Percentiles rank a stretch among this genome's conserved stretches.
phyloP scores from a whole-genome alignment of 345 rosid genomes.

The Durio zibethinus region DNA sequence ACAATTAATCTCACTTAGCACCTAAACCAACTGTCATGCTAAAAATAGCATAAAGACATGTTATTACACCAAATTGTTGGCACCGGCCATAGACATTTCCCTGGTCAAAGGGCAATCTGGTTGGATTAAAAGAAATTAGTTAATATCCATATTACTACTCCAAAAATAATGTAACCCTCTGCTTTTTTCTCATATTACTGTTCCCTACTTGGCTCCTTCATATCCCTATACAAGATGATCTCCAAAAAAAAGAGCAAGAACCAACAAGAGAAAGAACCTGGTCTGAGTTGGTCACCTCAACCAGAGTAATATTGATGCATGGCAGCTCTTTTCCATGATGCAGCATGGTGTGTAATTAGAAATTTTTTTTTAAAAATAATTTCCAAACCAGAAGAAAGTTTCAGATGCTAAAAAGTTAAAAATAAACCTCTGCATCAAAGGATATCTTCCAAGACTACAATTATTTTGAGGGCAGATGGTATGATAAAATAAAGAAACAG shows the following conservation, averaged over 20 bases:
- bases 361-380: background rate
- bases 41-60: background rate
- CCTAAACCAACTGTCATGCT: conserved; percentile 3
- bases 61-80: background rate
- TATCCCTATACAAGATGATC: background rate
- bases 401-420: background rate
- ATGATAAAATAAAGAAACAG: background rate
- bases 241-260: background rate
- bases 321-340: background rate
- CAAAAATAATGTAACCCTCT: background rate
- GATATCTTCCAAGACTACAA: background rate
- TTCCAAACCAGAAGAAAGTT: background rate
- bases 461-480: background rate
- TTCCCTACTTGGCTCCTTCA: background rate
- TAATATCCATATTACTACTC: background rate
- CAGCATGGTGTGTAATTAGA: background rate
- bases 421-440: background rate
- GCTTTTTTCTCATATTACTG: background rate
- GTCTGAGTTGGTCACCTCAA: background rate
- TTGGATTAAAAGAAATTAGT: background rate
- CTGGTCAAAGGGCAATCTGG: background rate
- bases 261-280: background rate
- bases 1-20: background rate
- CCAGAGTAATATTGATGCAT: background rate
- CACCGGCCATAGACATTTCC: background rate